These are phyloP conservation scores for Hypomontagnella submonticulosa DNA, from an alignment of 495 filamentous ascomycete species.

Conservation along the genomic window DNA sequence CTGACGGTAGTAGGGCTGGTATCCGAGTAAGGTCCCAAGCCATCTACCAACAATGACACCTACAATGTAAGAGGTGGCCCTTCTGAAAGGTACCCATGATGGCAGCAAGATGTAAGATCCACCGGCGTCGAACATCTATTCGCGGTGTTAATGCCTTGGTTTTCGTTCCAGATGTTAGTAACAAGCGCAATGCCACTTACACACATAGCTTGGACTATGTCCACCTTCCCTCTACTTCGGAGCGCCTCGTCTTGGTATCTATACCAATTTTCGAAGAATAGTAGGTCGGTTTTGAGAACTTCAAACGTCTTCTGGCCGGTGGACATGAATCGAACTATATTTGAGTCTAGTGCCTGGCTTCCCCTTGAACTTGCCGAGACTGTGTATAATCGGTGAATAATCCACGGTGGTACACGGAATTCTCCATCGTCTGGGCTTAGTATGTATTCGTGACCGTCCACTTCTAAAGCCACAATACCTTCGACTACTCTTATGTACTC, in stretches of 20 bases:
- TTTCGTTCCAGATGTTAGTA: neutral
- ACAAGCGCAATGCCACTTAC: conserved; percentile 1
- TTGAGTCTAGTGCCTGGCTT: neutral
- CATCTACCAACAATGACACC: conserved; percentile 58
- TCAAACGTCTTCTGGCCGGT: conserved; percentile 36
- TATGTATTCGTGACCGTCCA: conserved; percentile 42
- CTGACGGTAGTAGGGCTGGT: conserved; percentile 56
- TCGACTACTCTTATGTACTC: neutral
- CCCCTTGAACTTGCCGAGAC: conserved; percentile 3
- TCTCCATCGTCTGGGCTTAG: conserved; percentile 41
- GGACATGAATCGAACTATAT: conserved; percentile 12
- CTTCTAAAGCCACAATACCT: conserved; percentile 28
- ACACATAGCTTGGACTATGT: conserved; percentile 53
- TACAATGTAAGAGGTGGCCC: conserved; percentile 43
- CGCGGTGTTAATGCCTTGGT: neutral
- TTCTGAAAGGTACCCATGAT: conserved; percentile 52
- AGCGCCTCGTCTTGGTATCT: conserved; percentile 57
- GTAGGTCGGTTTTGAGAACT: conserved; percentile 47
- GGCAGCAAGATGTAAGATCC: conserved; percentile 52
- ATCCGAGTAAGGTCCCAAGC: conserved; percentile 59
- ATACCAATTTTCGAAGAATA: conserved; percentile 65
- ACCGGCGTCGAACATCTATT: conserved; percentile 54
- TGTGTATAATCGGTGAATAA: conserved; percentile 47
- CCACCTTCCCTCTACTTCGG: conserved; percentile 40
- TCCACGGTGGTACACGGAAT: conserved; percentile 40